Percentiles rank a stretch among this genome's conserved stretches.
Evolutionary conservation across 2,329 filamentous ascomycete species (phyloP).

Genomic region (Geoglossum cookeanum): DNA sequence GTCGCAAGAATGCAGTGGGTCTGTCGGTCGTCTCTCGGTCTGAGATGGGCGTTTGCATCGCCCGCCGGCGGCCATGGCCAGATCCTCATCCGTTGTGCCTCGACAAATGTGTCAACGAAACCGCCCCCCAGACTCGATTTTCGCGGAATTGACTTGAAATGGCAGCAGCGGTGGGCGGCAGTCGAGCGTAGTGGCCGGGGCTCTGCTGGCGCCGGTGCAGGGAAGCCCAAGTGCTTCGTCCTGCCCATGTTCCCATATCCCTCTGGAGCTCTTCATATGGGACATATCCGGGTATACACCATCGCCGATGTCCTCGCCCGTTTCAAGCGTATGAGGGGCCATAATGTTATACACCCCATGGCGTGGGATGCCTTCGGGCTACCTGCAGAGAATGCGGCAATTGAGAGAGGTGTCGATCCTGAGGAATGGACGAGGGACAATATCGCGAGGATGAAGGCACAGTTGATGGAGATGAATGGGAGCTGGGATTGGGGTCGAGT

Average conservation of each 20-base stretch:
- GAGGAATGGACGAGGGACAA: slow-evolving; percentile 63
- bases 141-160: slow-evolving; percentile 31
- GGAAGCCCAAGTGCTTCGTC: slow-evolving; percentile 38
- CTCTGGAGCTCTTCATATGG: slow-evolving; percentile 69
- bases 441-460: slow-evolving; percentile 68
- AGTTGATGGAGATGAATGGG: slow-evolving; percentile 60
- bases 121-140: slow-evolving; percentile 21
- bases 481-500: slow-evolving; percentile 71
- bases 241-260: slow-evolving; percentile 90
- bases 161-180: slow-evolving; percentile 30
- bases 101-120: not conserved
- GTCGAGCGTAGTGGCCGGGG: not conserved
- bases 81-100: not conserved
- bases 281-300: slow-evolving; percentile 75
- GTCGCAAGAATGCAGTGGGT: not conserved
- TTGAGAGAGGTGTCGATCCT: slow-evolving; percentile 62
- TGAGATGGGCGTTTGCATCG: not conserved
- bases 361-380: slow-evolving; percentile 89
- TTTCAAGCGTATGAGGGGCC: slow-evolving; percentile 54
- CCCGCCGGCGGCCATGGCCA: not conserved
- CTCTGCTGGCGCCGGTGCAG: not conserved
- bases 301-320: slow-evolving; percentile 74
- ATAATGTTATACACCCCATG: slow-evolving; percentile 68
- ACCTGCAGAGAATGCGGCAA: slow-evolving; percentile 79
- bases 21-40: not conserved